Conservation (phyloP, 805 yeast genomes). For the Candida chilensis region DNA sequence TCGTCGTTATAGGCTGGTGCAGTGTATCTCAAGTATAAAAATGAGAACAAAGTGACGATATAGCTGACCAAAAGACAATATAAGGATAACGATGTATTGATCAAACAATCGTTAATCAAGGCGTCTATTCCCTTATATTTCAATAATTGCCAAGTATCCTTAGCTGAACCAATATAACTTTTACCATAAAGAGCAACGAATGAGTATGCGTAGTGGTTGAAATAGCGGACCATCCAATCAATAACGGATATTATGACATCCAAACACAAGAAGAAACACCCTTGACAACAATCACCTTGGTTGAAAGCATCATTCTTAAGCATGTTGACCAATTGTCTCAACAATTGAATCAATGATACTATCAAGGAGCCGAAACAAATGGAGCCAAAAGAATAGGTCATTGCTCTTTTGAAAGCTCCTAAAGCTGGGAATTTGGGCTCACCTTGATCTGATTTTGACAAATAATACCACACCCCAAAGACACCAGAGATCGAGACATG, state of each 20-base stretch:
- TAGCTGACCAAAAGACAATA: constrained; percentile 68
- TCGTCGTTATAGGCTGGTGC: constrained; percentile 52
- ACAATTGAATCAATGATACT: constrained; percentile 61
- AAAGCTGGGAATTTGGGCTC: constrained; percentile 74
- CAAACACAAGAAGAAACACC: constrained; percentile 41
- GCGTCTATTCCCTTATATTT: constrained; percentile 79
- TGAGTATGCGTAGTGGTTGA: constrained; percentile 86
- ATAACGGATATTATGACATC: constrained; percentile 55
- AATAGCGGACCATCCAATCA: constrained; percentile 77
- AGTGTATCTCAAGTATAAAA: constrained; percentile 58
- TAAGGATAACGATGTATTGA: constrained; percentile 71
- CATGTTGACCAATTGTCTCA: constrained; percentile 44
- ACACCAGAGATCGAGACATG: constrained; percentile 80
- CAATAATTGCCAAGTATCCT: constrained; percentile 72
- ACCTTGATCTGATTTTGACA: constrained; percentile 65
- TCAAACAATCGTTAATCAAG: constrained; percentile 73
- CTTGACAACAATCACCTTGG: constrained; percentile 43
- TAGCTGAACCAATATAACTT: constrained; percentile 65
- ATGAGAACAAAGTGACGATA: constrained; percentile 48
- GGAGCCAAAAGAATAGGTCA: constrained; percentile 84
- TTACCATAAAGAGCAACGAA: constrained; percentile 84
- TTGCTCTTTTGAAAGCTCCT: constrained; percentile 71
- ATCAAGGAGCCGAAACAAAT: constrained; percentile 78
- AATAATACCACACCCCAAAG: constrained; percentile 88
- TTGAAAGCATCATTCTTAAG: constrained; percentile 42